Evolutionary conservation across 306 rosid species (phyloP).

Genomic region (Rosa rugosa): DNA sequence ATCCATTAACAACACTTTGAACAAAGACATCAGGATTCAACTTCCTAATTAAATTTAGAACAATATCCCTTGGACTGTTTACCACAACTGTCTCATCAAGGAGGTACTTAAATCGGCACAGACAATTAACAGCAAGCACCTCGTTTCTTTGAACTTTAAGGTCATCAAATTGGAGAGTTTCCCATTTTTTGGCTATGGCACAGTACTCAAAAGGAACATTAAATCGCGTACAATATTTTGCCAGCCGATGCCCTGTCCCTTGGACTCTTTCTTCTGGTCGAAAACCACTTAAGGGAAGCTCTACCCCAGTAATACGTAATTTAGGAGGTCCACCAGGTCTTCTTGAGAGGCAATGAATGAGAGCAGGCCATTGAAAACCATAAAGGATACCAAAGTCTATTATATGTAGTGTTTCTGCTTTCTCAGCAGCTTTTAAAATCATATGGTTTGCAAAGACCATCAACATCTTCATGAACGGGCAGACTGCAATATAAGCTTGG

Average conservation of each 20-base stretch:
- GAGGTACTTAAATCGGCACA: conserved; percentile 44
- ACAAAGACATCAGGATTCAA: conserved; percentile 46
- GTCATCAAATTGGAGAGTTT: conserved; percentile 48
- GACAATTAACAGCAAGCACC: conserved; percentile 47
- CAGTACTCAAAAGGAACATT: conserved; percentile 51
- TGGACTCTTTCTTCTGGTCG: conserved; percentile 39
- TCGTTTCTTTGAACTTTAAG: conserved; percentile 45
- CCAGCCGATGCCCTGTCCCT: conserved; percentile 41
- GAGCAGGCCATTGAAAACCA: conserved; percentile 89
- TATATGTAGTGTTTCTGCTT: conserved; percentile 57
- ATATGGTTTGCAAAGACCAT: conserved; percentile 53
- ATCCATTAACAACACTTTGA: conserved; percentile 41
- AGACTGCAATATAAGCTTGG: conserved; percentile 45
- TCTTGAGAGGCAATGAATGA: conserved; percentile 51
- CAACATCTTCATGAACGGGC: conserved; percentile 61
- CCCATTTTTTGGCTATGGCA: conserved; percentile 63
- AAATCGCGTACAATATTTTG: conserved; percentile 29
- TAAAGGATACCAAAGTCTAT: conserved; percentile 77
- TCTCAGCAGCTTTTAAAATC: conserved; percentile 46
- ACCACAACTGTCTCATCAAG: conserved; percentile 56
- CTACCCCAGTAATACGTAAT: conserved; percentile 55
- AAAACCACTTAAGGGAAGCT: conserved; percentile 41
- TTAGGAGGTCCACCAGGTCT: conserved; percentile 72
- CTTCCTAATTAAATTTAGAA: conserved; percentile 45
- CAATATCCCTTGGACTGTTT: conserved; percentile 55